These are phyloP conservation scores for Geosmithia flava DNA, from an alignment of 2,329 filamentous ascomycete species.

Conservation along the genomic window DNA sequence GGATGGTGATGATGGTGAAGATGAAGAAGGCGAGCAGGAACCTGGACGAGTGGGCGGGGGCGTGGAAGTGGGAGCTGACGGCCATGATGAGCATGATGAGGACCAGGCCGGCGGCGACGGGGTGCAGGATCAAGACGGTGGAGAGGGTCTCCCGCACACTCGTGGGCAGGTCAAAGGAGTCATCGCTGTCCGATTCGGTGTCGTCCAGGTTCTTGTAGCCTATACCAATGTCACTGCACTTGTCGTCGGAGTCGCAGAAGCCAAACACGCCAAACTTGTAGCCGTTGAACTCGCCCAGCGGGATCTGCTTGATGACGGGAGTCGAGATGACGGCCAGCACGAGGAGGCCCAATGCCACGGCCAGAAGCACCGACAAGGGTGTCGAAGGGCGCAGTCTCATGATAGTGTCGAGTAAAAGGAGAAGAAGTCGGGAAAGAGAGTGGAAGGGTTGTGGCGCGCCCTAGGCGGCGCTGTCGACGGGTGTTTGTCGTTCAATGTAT, in stretches of 20 bases:
- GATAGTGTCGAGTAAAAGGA: slow-evolving; percentile 22
- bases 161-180: slow-evolving; percentile 43
- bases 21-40: slow-evolving; percentile 81
- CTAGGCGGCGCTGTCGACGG: background rate
- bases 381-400: slow-evolving; percentile 81
- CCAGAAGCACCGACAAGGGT: slow-evolving; percentile 74
- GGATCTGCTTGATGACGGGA: slow-evolving; percentile 75
- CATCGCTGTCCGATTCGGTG: slow-evolving; percentile 1
- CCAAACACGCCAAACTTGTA: slow-evolving; percentile 89
- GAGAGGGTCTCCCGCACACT: slow-evolving; percentile 56
- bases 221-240: slow-evolving; percentile 63
- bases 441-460: background rate
- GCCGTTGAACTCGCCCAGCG: slow-evolving; percentile 64
- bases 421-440: background rate
- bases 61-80: slow-evolving; percentile 71
- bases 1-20: slow-evolving; percentile 70
- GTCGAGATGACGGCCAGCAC: slow-evolving; percentile 84
- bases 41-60: slow-evolving; percentile 76
- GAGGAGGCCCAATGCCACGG: slow-evolving; percentile 73
- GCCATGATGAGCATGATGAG: slow-evolving; percentile 76
- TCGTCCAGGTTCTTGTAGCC: slow-evolving; percentile 57
- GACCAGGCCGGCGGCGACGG: slow-evolving; percentile 75
- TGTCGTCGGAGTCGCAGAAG: slow-evolving; percentile 51
- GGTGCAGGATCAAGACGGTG: slow-evolving; percentile 82
- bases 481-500: background rate